phyloP scores from a whole-genome alignment of 352 stramenopile species.

The Phytophthora megakarya region DNA sequence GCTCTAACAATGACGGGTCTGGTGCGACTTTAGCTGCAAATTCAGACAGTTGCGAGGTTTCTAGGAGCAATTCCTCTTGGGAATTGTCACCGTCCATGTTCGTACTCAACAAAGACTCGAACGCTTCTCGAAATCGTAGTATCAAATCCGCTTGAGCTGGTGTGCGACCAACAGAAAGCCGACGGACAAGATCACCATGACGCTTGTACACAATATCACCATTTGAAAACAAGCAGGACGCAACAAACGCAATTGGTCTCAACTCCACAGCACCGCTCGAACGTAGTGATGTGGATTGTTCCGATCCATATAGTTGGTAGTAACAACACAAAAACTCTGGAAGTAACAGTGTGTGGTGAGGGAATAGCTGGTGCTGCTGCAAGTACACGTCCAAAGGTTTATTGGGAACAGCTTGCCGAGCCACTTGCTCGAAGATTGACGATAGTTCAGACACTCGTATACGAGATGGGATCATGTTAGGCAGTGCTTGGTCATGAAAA shows the following conservation, averaged over 20 bases:
- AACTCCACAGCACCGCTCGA: slow-evolving; percentile 46
- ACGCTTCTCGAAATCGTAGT: slow-evolving; percentile 63
- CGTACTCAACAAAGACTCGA: slow-evolving; percentile 47
- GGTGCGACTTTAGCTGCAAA: slow-evolving; percentile 51
- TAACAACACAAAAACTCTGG: slow-evolving; percentile 73
- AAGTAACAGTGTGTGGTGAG: slow-evolving; percentile 57
- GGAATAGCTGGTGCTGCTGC: slow-evolving; percentile 52
- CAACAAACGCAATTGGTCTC: slow-evolving; percentile 59
- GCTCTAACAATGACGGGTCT: slow-evolving; percentile 48
- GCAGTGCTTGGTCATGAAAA: slow-evolving; percentile 58
- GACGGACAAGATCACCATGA: slow-evolving; percentile 62
- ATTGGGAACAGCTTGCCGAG: slow-evolving; percentile 38
- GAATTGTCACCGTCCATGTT: slow-evolving; percentile 9
- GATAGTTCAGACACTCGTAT: slow-evolving; percentile 48
- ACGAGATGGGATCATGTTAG: slow-evolving; percentile 57
- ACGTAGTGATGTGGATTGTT: slow-evolving; percentile 10
- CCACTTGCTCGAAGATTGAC: slow-evolving; percentile 48
- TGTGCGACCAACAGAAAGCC: slow-evolving; percentile 62
- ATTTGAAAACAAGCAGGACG: slow-evolving; percentile 71
- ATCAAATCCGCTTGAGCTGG: slow-evolving; percentile 62
- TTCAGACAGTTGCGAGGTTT: slow-evolving; percentile 46
- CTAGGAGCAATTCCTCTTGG: slow-evolving; percentile 25
- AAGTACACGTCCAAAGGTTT: slow-evolving; percentile 68
- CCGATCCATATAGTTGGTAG: slow-evolving; percentile 67
- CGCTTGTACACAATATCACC: slow-evolving; percentile 51